A percentile compares a stretch with the other conserved stretches of the same genome.
Evolutionary conservation across 1,139 yeast genomes (phyloP).

Genomic region (Saccharomycopsis crataegensis): DNA sequence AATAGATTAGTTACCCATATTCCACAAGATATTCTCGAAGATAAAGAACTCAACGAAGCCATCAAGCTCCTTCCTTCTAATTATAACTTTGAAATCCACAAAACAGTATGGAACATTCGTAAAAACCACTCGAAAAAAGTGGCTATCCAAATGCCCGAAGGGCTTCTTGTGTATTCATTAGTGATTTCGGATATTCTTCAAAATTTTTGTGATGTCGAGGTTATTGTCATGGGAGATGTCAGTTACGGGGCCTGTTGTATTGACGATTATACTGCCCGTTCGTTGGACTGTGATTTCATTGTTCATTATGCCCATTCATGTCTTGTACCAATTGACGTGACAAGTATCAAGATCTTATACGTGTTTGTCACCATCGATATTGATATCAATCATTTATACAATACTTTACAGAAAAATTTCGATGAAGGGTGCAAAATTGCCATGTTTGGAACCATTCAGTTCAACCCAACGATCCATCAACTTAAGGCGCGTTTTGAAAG

Average conservation of each 20-base stretch:
- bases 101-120: conserved; percentile 87
- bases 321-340: conserved; percentile 88
- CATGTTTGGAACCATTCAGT: conserved; percentile 91
- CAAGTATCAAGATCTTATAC: conserved; percentile 81
- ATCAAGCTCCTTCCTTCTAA: conserved; percentile 76
- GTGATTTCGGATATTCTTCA: conserved; percentile 84
- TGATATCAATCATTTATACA: conserved; percentile 73
- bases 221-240: conserved; percentile 96
- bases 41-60: conserved; percentile 74
- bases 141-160: conserved; percentile 97
- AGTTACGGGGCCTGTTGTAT: conserved; percentile 98
- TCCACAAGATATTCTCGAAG: conserved; percentile 79
- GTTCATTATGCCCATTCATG: conserved; percentile 98
- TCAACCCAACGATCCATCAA: conserved; percentile 88
- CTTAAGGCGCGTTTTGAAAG: conserved; percentile 50
- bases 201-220: conserved; percentile 71
- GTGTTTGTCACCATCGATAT: conserved; percentile 93
- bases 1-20: conserved; percentile 71
- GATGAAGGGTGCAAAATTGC: conserved; percentile 57
- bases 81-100: conserved; percentile 92
- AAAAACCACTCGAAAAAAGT: conserved; percentile 69
- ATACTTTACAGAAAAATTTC: conserved; percentile 70
- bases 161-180: conserved; percentile 78
- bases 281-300: conserved; percentile 87
- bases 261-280: conserved; percentile 90